Evolutionary conservation across 1,284 basidiomycete species (phyloP), one percentile per base, ranked within the genome.

Genomic region (Austroboletus rostrupii): DNA sequence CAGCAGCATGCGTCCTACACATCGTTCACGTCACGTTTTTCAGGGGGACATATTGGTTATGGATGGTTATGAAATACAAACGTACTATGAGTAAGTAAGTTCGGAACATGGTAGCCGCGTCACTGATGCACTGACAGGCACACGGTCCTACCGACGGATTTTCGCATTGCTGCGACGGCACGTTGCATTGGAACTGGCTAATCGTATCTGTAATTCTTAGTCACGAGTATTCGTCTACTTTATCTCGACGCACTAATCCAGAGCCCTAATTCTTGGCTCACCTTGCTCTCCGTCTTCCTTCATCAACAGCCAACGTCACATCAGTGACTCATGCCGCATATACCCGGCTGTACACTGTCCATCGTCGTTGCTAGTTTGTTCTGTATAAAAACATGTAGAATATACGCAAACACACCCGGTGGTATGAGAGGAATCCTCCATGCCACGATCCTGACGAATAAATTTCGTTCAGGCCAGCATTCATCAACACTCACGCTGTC

Each of bases 41-140:
- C 54, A 89, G 87, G 87, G 87, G 5, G 87, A 90, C 58, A 71
- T 90, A 19, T 63, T 89, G 35, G 76, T 88, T 9, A 90, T 90
- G 87, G 79, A 87, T 47, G 87, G 87, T 3, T 69, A 72, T 7
- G 73, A 67, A 3, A 75, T 90, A 7, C 87, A 90, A 58, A 71
- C 78, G 41, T 74, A 69, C 59, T 90, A 90, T 49, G 83, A 90
- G 85, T 88, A 64, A 64, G 79, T 62, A 41, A 23, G 37, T 35
- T 35, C 4, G 20, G 37, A 21, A 20, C 17, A 11, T 10, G 37
- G 28, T 8, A 19, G 17, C 8, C 9, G 9, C 37, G 21, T 20
- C 26, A 8, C 49, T 61, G 49, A 55, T 49, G 38, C 1, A 19
- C 43, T 16, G 52, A 11, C 47, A 79, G 78, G 48, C 77, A 79